These are phyloP conservation scores for Glycine soja DNA, from an alignment of 306 rosid genomes.

Conservation along the genomic window DNA sequence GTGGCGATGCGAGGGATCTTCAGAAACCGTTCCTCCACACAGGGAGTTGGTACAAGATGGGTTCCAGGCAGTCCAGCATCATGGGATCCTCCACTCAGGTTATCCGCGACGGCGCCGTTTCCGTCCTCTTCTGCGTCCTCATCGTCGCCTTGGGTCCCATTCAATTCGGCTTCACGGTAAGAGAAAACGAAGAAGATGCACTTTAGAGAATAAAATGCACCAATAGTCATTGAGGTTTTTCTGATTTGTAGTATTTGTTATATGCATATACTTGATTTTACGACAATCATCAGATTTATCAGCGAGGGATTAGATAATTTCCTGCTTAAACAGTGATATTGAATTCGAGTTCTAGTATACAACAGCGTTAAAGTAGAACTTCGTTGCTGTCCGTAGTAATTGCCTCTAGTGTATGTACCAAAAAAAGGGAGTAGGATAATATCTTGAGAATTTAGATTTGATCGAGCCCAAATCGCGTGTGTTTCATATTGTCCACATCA, in stretches of 20 bases:
- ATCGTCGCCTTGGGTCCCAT: too few relatives aligned
- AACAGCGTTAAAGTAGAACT: neutral
- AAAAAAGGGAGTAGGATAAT: neutral
- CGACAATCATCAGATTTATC: neutral
- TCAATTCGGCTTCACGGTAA: too few relatives aligned
- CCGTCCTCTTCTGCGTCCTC: too few relatives aligned
- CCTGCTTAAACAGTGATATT: neutral
- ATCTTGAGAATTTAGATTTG: neutral
- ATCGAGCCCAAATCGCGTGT: neutral
- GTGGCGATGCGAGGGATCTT: slow-evolving; percentile 46
- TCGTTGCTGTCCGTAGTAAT: neutral
- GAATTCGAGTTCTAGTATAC: neutral
- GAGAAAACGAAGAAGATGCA: too few relatives aligned
- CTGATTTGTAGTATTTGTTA: neutral
- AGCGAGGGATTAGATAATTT: neutral
- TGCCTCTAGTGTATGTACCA: neutral
- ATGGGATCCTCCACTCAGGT: slow-evolving; percentile 43
- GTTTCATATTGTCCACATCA: neutral
- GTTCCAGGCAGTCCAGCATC: neutral
- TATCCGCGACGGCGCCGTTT: too few relatives aligned
- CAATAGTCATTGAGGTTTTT: neutral
- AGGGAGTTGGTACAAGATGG: too few relatives aligned
- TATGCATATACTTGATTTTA: neutral
- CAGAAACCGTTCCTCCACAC: too few relatives aligned
- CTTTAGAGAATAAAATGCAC: too few relatives aligned